Percentiles rank a stretch among this genome's conserved stretches.
These are phyloP conservation scores for Umbelopsis vinacea DNA, from an alignment of 192 early-diverging fungal species.

Conservation along the genomic window DNA sequence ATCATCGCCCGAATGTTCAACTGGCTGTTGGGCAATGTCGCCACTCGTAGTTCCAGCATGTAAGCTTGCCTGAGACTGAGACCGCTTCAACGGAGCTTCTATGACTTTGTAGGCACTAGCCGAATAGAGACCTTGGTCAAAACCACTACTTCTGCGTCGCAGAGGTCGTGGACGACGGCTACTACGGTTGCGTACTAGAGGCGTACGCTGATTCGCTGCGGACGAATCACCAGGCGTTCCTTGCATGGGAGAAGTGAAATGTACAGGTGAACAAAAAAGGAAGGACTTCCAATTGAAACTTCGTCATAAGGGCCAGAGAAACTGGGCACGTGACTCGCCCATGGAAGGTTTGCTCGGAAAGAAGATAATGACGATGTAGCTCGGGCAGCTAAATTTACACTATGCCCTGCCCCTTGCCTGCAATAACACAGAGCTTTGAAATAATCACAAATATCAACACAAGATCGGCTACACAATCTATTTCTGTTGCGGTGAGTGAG, in stretches of 20 bases:
- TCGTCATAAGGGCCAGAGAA: neutral
- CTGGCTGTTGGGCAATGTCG: neutral
- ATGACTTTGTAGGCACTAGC: conserved; percentile 20
- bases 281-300: neutral
- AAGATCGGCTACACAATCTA: too few relatives aligned
- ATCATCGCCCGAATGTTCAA: neutral
- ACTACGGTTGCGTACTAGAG: conserved; percentile 5
- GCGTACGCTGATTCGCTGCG: conserved; percentile 10
- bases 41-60: neutral
- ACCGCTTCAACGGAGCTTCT: conserved; percentile 10
- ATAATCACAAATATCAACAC: too few relatives aligned
- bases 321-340: too few relatives aligned
- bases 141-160: conserved; percentile 15
- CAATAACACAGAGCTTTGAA: too few relatives aligned
- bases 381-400: too few relatives aligned
- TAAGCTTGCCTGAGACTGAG: neutral
- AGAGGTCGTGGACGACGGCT: neutral
- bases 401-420: too few relatives aligned
- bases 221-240: conserved; percentile 5
- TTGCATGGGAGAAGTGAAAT: conserved; percentile 12
- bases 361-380: too few relatives aligned
- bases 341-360: too few relatives aligned
- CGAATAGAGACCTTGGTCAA: conserved; percentile 17
- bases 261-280: conserved; percentile 5
- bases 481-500: too few relatives aligned